These are phyloP conservation scores for Zygosaccharomyces pseudorouxii DNA, from an alignment of 805 yeast genomes.

Conservation along the genomic window DNA sequence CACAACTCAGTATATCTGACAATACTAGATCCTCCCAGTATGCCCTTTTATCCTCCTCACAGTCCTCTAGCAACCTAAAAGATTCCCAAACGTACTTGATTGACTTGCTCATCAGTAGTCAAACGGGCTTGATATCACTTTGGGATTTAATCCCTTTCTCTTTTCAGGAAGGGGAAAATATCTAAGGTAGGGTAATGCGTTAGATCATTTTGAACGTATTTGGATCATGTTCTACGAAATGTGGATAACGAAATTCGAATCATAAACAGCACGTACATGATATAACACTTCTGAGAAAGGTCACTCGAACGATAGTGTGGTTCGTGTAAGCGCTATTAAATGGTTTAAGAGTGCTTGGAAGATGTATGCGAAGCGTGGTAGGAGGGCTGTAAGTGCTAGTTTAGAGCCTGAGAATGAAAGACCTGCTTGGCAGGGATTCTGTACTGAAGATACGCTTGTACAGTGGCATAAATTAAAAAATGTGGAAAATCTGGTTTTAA, in stretches of 20 bases:
- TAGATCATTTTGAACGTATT: not conserved
- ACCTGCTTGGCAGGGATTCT: conserved; percentile 24
- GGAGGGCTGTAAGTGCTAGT: conserved; percentile 7
- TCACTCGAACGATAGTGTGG: not conserved
- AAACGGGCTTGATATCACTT: not conserved
- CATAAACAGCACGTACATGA: no score
- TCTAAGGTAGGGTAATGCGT: not conserved
- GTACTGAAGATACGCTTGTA: conserved; percentile 20
- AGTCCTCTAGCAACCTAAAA: conserved; percentile 1
- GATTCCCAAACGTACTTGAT: not conserved
- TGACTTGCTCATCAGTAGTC: not conserved
- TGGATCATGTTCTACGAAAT: not conserved
- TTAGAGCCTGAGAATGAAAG: conserved; percentile 9
- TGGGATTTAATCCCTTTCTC: conserved; percentile 3
- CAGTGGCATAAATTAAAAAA: conserved; percentile 22
- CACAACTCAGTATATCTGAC: not conserved
- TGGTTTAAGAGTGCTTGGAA: not conserved
- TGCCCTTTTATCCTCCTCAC: conserved; percentile 1
- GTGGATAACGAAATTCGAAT: not conserved
- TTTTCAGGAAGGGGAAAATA: not conserved
- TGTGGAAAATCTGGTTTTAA: conserved; percentile 7
- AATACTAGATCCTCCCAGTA: conserved; percentile 1
- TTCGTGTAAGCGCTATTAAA: not conserved
- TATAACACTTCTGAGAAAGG: not conserved
- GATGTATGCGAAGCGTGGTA: conserved; percentile 6